Conservation (phyloP, 345 rosid genomes). For the Brassica carinata region DNA sequence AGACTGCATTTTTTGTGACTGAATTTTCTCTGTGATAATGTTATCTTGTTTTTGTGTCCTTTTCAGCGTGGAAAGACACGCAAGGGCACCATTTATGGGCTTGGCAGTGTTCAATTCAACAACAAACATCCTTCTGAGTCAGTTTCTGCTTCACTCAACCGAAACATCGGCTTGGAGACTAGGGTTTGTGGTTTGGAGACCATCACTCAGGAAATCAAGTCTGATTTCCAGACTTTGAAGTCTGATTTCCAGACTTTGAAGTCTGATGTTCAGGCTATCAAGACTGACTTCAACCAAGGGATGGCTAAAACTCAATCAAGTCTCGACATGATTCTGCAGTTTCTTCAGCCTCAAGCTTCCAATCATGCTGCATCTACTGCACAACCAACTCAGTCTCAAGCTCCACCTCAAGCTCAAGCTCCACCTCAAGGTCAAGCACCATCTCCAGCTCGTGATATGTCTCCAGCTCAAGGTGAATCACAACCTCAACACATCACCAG, state of each 20-base stretch:
- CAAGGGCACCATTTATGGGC: not conserved
- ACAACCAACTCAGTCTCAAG: not conserved
- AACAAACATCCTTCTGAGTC: not conserved
- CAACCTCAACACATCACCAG: not conserved
- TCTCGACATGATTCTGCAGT: not conserved
- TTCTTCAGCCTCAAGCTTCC: not conserved
- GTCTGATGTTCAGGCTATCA: not conserved
- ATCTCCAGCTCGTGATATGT: not conserved
- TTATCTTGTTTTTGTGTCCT: not conserved
- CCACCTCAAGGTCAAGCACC: not conserved
- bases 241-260: not conserved
- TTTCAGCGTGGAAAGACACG: not conserved
- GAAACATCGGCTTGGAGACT: not conserved
- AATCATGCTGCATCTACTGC: not conserved
- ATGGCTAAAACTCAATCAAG: not conserved
- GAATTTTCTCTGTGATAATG: not conserved
- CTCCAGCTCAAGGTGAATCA: not conserved
- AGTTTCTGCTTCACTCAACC: not conserved
- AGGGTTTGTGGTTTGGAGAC: not conserved
- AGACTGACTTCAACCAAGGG: not conserved
- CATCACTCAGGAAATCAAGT: not conserved
- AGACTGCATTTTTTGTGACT: not conserved
- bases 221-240: not conserved
- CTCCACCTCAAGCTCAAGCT: not conserved
- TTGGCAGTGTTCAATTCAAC: not conserved